Evolutionary conservation across 2,329 filamentous ascomycete species (phyloP), one percentile per base, ranked within the genome.

Genomic region (Calonectria pteridis): DNA sequence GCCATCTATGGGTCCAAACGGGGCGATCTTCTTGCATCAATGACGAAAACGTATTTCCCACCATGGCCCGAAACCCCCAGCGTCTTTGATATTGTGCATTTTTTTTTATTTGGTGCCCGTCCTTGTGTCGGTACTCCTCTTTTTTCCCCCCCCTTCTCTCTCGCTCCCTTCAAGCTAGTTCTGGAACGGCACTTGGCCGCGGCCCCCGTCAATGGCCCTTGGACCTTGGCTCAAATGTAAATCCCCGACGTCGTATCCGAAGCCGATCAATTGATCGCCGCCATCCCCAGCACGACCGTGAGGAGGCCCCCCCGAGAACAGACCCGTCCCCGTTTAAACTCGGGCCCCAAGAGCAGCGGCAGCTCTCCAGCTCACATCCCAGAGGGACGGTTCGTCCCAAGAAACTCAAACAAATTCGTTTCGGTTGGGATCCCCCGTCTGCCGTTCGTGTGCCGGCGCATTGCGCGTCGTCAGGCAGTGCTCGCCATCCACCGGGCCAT

Each of bases 301-400:
- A 40, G 33, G 18, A n/a, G n/a, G n/a, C n/a, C 40, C 33, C 33
- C 31, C 33, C 58, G 33, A 43, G 58, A 63, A 63, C 58, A 63
- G 58, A 63, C 58, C 53, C 53, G 53, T 58, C 53, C 53, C 53
- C 20, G 53, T 58, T 58, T 58, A 58, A 58, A 58, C 53, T 58
- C 53, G 53, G 53, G 53, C 53, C 53, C 31, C 29, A 58, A 23
- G 31, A 58, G 53, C 29, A 58, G 53, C 53, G 23, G 53, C 53
- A 58, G 55, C 55, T 59, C 31, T n/a, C 10, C 31, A 50, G 31
- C 46, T 37, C 46, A 51, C 37, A 50, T 49, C 29, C 62, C 62
- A n/a, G 62, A 33, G 46, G n/a, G 35, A 58, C 18, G 58, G 59
- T 58, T 71, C 59, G 50, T 55, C 68, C 46, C 68, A 71, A 70